A percentile compares a stretch with the other conserved stretches of the same genome.
phyloP scores from a whole-genome alignment of 1,139 yeast genomes.

The Lodderomyces pseudojiufengensis region DNA sequence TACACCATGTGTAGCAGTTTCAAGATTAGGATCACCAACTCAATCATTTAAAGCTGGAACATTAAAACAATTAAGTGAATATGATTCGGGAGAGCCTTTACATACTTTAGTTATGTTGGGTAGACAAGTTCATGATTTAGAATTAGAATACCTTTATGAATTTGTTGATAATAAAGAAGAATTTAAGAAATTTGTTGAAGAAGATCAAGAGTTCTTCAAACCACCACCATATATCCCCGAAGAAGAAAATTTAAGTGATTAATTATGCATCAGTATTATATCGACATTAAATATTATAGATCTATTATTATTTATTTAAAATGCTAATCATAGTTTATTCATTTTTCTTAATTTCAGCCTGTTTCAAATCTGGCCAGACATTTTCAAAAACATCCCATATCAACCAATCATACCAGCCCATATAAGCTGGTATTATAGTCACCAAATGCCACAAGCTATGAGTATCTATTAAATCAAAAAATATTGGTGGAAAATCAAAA shows the following conservation, averaged over 20 bases:
- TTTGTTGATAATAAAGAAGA: slow-evolving; percentile 66
- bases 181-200: slow-evolving; percentile 55
- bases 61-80: slow-evolving; percentile 64
- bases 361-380: slow-evolving; percentile 16
- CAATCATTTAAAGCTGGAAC: slow-evolving; percentile 87
- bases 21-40: slow-evolving; percentile 82
- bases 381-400: slow-evolving; percentile 44
- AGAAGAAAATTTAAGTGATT: slow-evolving; percentile 24
- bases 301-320: not conserved
- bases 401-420: slow-evolving; percentile 49
- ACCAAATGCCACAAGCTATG: slow-evolving; percentile 91
- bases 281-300: not conserved
- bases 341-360: slow-evolving; percentile 10
- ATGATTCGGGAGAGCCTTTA: slow-evolving; percentile 91
- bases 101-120: slow-evolving; percentile 91
- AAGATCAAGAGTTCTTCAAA: slow-evolving; percentile 75
- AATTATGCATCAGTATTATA: not conserved
- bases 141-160: slow-evolving; percentile 77
- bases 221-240: slow-evolving; percentile 49
- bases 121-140: slow-evolving; percentile 90
- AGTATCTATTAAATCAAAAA: slow-evolving; percentile 72
- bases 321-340: slow-evolving; percentile 6
- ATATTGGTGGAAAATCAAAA: slow-evolving; percentile 78
- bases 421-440: slow-evolving; percentile 59
- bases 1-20: slow-evolving; percentile 92